Percentiles rank a stretch among this genome's conserved stretches.
phyloP scores from a whole-genome alignment of 495 filamentous ascomycete genomes.

The Penicillium nucicola region DNA sequence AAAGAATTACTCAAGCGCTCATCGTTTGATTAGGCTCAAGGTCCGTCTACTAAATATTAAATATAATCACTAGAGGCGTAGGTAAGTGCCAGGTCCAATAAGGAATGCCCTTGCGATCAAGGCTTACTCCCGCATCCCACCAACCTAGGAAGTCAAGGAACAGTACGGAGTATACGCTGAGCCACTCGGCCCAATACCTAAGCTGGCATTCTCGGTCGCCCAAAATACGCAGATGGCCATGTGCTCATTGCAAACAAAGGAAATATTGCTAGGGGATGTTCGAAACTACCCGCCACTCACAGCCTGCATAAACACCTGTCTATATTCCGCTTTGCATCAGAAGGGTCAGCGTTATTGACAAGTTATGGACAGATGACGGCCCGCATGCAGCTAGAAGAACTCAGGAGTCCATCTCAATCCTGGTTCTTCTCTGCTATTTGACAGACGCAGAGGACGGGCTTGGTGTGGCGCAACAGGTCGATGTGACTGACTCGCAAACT shows the following conservation, averaged over 20 bases:
- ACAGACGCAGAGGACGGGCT: background rate
- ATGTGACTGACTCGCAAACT: background rate
- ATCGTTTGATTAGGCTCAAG: too few species aligned
- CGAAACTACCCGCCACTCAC: background rate
- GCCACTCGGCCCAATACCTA: too few species aligned
- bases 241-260: background rate
- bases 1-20: too few species aligned
- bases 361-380: slow-evolving; percentile 7
- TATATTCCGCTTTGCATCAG: background rate
- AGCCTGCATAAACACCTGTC: background rate
- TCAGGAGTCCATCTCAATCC: slow-evolving; percentile 2
- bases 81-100: too few species aligned
- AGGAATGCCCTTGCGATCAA: background rate
- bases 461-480: background rate
- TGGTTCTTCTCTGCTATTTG: background rate
- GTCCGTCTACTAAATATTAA: too few species aligned
- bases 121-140: background rate
- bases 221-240: background rate
- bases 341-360: background rate
- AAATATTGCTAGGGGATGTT: background rate
- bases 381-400: slow-evolving; percentile 6
- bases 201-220: too few species aligned
- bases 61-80: too few species aligned
- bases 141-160: too few species aligned
- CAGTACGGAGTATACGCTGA: too few species aligned